These are phyloP conservation scores for Aspergillus puulaauensis DNA, from an alignment of 2,329 filamentous ascomycete species.

Conservation along the genomic window DNA sequence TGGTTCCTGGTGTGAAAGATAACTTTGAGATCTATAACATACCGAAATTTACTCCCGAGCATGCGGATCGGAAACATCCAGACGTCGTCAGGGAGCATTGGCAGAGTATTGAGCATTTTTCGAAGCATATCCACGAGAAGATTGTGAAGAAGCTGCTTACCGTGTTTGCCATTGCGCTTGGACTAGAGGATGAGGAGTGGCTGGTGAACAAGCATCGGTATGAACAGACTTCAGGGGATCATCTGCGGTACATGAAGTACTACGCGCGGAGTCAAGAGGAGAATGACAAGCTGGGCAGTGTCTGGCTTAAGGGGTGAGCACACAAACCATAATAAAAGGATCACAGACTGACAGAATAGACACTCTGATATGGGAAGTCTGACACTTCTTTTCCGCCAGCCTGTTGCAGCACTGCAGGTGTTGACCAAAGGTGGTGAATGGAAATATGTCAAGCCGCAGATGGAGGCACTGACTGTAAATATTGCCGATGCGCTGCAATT, in stretches of 20 bases:
- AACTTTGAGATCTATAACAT: slow-evolving; percentile 61
- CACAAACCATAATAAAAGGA: no score
- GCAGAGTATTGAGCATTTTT: slow-evolving; percentile 32
- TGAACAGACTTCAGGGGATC: background rate
- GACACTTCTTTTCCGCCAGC: background rate
- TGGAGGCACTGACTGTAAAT: slow-evolving; percentile 8
- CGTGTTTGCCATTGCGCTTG: background rate
- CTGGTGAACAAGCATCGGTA: background rate
- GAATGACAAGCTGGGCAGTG: background rate
- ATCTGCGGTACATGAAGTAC: slow-evolving; percentile 5
- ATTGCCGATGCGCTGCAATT: slow-evolving; percentile 29
- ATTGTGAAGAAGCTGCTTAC: background rate
- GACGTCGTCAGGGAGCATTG: slow-evolving; percentile 50
- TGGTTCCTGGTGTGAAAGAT: slow-evolving; percentile 52
- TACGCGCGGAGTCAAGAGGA: background rate
- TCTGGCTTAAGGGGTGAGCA: background rate
- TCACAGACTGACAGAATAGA: no score
- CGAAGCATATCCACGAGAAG: background rate
- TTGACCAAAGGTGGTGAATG: background rate
- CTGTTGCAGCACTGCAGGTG: background rate
- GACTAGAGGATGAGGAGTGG: background rate
- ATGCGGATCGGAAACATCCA: slow-evolving; percentile 43
- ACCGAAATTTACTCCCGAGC: slow-evolving; percentile 53
- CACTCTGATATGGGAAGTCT: slow-evolving; percentile 3
- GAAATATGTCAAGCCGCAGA: background rate